phyloP scores from a whole-genome alignment of 805 yeast species.

The Pichia sporocuriosa region DNA sequence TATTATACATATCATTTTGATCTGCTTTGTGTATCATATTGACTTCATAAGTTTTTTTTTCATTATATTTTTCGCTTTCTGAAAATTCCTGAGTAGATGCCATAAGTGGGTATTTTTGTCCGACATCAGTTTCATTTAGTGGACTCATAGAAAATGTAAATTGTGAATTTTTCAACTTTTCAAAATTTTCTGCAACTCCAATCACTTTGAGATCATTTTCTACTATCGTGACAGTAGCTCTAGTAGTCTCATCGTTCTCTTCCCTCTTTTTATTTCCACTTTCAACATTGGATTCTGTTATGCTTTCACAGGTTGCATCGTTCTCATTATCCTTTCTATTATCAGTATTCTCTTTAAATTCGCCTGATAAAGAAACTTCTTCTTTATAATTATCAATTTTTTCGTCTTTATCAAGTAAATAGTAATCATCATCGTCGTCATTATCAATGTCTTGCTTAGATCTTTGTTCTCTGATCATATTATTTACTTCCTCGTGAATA shows the following conservation, averaged over 20 bases:
- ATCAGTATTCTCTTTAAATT: not conserved
- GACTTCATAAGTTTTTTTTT: not conserved
- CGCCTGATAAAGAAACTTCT: not conserved
- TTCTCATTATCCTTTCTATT: not conserved
- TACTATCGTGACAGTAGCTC: too few species aligned
- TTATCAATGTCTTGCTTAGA: constrained; percentile 6
- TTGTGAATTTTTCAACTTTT: not conserved
- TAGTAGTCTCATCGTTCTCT: too few species aligned
- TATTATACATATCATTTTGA: too few species aligned
- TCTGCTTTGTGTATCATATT: too few species aligned
- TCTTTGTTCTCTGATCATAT: constrained; percentile 12
- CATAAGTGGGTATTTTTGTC: too few species aligned
- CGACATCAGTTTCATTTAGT: not conserved
- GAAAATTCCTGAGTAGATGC: not conserved
- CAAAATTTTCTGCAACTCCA: not conserved
- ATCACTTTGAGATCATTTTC: too few species aligned
- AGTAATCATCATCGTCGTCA: not conserved
- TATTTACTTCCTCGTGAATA: constrained; percentile 18
- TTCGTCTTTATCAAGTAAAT: not conserved
- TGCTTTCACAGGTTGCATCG: not conserved
- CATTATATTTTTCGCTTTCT: not conserved
- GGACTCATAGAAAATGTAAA: not conserved
- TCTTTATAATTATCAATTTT: not conserved
- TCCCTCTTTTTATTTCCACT: too few species aligned
- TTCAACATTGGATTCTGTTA: too few species aligned